phyloP scores from a whole-genome alignment of 257 asterid species.

The Echium plantagineum region DNA sequence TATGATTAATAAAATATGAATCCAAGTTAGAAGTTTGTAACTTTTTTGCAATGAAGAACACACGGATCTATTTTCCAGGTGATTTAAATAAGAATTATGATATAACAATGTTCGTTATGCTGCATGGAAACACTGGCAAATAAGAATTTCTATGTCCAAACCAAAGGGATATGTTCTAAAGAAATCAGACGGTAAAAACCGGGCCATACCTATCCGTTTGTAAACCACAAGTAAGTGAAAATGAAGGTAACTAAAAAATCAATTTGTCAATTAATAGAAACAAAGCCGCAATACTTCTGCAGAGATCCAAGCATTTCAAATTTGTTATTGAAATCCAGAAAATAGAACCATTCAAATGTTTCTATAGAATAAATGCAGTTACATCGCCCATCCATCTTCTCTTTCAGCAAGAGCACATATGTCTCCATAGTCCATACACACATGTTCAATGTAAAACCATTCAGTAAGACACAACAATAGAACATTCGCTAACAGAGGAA shows the following conservation, averaged over 20 bases:
- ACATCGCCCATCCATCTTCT: background rate
- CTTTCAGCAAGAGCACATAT: background rate
- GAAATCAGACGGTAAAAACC: no score
- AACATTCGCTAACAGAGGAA: no score
- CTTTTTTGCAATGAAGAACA: background rate
- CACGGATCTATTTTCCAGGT: background rate
- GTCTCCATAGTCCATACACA: no score
- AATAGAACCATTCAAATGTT: background rate
- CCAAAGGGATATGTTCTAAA: background rate
- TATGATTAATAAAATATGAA: conserved; percentile 3
- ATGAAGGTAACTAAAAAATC: background rate
- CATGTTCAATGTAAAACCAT: no score
- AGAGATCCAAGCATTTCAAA: background rate
- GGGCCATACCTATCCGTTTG: background rate
- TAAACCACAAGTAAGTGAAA: background rate
- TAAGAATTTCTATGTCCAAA: background rate
- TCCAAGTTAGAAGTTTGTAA: background rate
- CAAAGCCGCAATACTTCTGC: background rate
- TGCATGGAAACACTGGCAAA: background rate
- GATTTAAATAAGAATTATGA: no score
- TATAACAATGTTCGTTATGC: background rate
- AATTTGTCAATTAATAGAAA: background rate
- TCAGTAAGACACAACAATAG: no score
- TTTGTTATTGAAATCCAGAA: background rate
- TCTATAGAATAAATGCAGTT: no score